Conservation (phyloP, 2,329 filamentous ascomycete species). For the Alternaria atra region DNA sequence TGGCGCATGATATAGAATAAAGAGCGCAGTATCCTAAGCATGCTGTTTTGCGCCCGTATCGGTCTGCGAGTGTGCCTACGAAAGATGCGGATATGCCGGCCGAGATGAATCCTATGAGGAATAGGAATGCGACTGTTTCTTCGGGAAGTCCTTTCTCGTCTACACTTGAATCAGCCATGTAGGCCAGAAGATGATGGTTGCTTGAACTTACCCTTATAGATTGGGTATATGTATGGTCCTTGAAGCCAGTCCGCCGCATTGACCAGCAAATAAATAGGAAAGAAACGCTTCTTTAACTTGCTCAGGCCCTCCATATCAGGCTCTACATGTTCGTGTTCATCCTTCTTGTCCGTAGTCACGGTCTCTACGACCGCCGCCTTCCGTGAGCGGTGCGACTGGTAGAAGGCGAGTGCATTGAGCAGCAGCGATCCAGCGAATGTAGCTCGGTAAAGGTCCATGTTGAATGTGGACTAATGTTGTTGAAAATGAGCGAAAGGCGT, state of each 20-base stretch:
- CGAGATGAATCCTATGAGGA: slow-evolving; percentile 58
- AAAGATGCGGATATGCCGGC: slow-evolving; percentile 60
- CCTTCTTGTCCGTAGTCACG: slow-evolving; percentile 28
- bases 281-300: slow-evolving; percentile 54
- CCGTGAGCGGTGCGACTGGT: slow-evolving; percentile 38
- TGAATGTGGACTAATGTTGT: slow-evolving; percentile 15
- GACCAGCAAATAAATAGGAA: slow-evolving; percentile 56
- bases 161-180: slow-evolving; percentile 18
- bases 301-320: slow-evolving; percentile 40
- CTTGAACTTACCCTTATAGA: slow-evolving; percentile 55
- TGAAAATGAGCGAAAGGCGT: slow-evolving; percentile 4
- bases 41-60: slow-evolving; percentile 61
- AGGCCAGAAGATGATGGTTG: neutral
- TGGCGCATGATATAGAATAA: slow-evolving; percentile 63
- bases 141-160: slow-evolving; percentile 59
- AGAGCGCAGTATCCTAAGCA: slow-evolving; percentile 65
- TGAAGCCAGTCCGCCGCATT: slow-evolving; percentile 60
- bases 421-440: slow-evolving; percentile 41
- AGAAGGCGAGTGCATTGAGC: slow-evolving; percentile 38
- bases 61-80: slow-evolving; percentile 60
- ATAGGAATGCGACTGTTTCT: slow-evolving; percentile 53
- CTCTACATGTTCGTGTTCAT: slow-evolving; percentile 35
- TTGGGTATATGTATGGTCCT: slow-evolving; percentile 61
- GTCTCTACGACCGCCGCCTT: slow-evolving; percentile 15
- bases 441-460: slow-evolving; percentile 44